Evolutionary conservation across 495 filamentous ascomycete species (phyloP).

Genomic region (Neurospora tetraspora): DNA sequence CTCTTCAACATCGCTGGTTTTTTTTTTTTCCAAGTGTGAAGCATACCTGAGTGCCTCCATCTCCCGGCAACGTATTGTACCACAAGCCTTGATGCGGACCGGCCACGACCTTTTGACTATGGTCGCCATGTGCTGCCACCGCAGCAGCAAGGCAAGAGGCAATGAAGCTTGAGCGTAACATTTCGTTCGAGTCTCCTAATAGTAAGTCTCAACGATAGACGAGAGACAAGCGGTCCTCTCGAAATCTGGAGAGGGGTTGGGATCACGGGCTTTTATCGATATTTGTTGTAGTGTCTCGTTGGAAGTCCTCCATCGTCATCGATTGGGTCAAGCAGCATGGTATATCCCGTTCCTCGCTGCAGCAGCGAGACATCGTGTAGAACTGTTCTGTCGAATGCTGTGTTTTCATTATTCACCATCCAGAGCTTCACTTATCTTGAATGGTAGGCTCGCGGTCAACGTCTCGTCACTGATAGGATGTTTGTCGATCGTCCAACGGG

Average conservation of each 20-base stretch:
- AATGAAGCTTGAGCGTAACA: conserved; percentile 15
- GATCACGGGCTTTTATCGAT: not conserved
- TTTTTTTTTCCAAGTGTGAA: not conserved
- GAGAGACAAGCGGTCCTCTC: not conserved
- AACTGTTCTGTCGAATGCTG: not conserved
- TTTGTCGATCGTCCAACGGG: not conserved
- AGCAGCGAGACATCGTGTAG: not conserved
- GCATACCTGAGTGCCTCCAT: conserved; percentile 46
- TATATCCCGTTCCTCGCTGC: not conserved
- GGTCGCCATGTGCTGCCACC: conserved; percentile 23
- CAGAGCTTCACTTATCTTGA: not conserved
- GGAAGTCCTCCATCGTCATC: not conserved
- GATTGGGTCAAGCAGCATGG: not conserved
- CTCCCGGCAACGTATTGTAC: conserved; percentile 47
- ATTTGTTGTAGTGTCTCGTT: not conserved
- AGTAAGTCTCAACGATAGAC: not conserved
- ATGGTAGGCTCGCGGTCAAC: not conserved
- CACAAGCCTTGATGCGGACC: conserved; percentile 43
- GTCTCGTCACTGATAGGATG: not conserved
- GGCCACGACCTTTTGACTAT: conserved; percentile 29
- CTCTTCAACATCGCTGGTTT: not conserved
- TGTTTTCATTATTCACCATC: not conserved
- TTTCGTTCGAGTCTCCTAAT: not conserved
- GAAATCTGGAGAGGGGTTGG: not conserved
- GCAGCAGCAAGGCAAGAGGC: conserved; percentile 15